phyloP scores from a whole-genome alignment of 257 asterid genomes.

The Nicotiana obtusifolia region DNA sequence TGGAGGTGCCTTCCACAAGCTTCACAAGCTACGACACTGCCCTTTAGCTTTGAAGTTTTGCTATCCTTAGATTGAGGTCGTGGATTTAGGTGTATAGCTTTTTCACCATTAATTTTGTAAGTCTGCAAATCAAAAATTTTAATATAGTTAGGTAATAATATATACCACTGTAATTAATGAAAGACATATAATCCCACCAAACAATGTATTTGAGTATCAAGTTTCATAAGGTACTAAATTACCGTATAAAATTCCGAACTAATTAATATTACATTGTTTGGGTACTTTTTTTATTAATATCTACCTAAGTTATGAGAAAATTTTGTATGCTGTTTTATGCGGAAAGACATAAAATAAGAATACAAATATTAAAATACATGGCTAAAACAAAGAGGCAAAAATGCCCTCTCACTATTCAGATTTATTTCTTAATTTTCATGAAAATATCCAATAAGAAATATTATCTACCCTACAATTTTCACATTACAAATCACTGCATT shows the following conservation, averaged over 20 bases:
- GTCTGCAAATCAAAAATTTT: conserved; percentile 33
- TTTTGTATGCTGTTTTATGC: not conserved
- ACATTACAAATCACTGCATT: not conserved
- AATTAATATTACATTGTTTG: not conserved
- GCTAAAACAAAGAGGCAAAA: too few species aligned
- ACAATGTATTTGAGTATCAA: not conserved
- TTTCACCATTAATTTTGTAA: conserved; percentile 70
- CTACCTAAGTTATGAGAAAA: not conserved
- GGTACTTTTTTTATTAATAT: not conserved
- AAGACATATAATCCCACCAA: not conserved
- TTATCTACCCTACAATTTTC: not conserved
- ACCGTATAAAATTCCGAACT: not conserved
- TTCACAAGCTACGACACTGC: conserved; percentile 40
- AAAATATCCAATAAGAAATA: not conserved
- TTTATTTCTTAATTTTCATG: not conserved
- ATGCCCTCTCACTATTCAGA: not conserved
- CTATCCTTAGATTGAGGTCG: conserved; percentile 54
- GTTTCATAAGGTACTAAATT: not conserved
- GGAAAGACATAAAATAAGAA: too few species aligned
- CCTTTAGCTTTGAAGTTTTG: conserved; percentile 41
- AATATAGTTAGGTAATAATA: not conserved
- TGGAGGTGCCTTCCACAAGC: conserved; percentile 70
- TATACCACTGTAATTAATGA: not conserved
- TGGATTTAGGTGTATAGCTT: conserved; percentile 74
- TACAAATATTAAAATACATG: too few species aligned